Conservation (phyloP, 2,329 filamentous ascomycete species). For the Anthostomella pinea region DNA sequence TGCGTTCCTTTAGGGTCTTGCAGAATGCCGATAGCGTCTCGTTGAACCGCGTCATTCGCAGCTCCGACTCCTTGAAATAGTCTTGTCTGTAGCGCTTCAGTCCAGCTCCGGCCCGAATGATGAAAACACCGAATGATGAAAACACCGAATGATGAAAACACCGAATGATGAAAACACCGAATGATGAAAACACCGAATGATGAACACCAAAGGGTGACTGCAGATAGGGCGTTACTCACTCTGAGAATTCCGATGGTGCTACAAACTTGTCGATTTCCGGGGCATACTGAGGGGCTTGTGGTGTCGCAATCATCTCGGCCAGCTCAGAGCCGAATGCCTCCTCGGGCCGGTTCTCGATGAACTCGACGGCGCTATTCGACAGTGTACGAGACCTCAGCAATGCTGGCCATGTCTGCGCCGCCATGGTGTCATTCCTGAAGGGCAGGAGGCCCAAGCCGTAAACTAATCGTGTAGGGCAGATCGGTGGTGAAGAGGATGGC, state of each 20-base stretch:
- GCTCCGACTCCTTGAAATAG: slow-evolving; percentile 13
- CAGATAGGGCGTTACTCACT: slow-evolving; percentile 1
- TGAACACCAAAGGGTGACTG: background rate
- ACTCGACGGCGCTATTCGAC: slow-evolving; percentile 15
- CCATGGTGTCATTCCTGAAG: no score
- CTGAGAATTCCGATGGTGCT: slow-evolving; percentile 1
- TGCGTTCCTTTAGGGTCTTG: slow-evolving; percentile 12
- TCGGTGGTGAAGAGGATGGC: no score
- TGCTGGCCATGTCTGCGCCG: background rate
- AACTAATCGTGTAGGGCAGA: no score
- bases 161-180: background rate
- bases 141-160: background rate
- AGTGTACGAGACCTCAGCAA: slow-evolving; percentile 7
- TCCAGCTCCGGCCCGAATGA: no score
- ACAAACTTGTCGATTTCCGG: slow-evolving; percentile 13
- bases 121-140: background rate
- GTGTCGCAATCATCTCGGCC: slow-evolving; percentile 9
- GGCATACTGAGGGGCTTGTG: slow-evolving; percentile 10
- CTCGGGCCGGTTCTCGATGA: slow-evolving; percentile 10
- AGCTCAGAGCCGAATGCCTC: slow-evolving; percentile 10
- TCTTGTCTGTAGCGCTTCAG: slow-evolving; percentile 7
- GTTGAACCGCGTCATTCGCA: slow-evolving; percentile 12
- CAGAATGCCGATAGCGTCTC: slow-evolving; percentile 11
- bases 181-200: background rate
- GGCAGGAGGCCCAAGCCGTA: no score